A percentile compares a stretch with the other conserved stretches of the same genome.
phyloP scores from a whole-genome alignment of 2,329 filamentous ascomycete species.

The Trichoderma atrobrunneum region DNA sequence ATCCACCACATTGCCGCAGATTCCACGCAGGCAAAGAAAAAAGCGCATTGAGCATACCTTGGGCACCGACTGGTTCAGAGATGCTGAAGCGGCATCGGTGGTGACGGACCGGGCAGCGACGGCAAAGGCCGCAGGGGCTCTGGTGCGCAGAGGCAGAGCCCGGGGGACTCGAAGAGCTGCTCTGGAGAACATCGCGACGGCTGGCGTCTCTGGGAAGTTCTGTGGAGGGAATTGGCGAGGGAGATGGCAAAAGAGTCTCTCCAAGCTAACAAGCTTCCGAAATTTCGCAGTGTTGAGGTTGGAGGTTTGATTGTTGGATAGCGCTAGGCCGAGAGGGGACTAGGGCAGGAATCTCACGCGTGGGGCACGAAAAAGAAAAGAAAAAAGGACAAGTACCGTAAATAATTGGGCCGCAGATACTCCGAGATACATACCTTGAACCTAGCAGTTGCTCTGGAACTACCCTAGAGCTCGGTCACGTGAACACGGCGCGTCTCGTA shows the following conservation, averaged over 20 bases:
- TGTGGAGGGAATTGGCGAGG: constrained; percentile 31
- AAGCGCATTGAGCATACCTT: constrained; percentile 33
- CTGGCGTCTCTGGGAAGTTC: constrained; percentile 35
- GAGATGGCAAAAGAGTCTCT: constrained; percentile 32
- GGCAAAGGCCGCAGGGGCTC: constrained; percentile 43
- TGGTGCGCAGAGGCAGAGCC: constrained; percentile 56
- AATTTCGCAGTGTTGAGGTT: constrained; percentile 46
- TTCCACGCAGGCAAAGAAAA: not conserved
- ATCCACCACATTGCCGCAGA: not conserved
- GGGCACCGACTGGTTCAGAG: constrained; percentile 72
- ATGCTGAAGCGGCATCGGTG: constrained; percentile 89
- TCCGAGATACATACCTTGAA: no score
- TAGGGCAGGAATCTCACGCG: constrained; percentile 24
- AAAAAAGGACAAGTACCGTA: not conserved
- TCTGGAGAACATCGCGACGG: constrained; percentile 65
- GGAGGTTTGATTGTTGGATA: constrained; percentile 41
- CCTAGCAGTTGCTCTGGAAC: not conserved
- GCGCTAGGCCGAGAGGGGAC: constrained; percentile 30
- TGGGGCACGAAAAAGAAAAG: not conserved
- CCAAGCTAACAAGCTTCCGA: constrained; percentile 37
- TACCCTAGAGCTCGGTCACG: not conserved
- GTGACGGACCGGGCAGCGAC: constrained; percentile 74
- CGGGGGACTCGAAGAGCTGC: constrained; percentile 62
- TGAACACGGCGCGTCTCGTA: constrained; percentile 10
- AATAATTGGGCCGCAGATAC: not conserved